Percentiles rank a stretch among this genome's conserved stretches.
Conservation (phyloP, 2,329 filamentous ascomycete species). For the Neofusicoccum parvum region DNA sequence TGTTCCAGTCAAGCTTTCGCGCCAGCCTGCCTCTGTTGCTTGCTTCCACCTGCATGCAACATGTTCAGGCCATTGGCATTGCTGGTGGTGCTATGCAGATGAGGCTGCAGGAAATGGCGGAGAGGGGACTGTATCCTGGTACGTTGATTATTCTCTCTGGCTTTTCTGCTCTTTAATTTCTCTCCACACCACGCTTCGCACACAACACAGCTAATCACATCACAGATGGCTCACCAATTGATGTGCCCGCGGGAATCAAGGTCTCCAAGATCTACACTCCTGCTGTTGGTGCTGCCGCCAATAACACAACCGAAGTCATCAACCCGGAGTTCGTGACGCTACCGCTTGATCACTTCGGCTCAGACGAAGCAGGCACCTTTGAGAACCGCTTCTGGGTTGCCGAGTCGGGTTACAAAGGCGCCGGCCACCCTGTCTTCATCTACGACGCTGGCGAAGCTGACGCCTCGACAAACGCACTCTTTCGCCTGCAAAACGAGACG, state of each 20-base stretch:
- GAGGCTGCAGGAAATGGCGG: slow-evolving; percentile 3
- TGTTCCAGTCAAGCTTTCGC: slow-evolving; percentile 4
- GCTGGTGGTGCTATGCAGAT: background rate
- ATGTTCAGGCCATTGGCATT: slow-evolving; percentile 3
- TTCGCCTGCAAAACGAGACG: background rate
- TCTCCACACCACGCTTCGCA: too few species aligned
- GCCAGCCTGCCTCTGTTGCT: slow-evolving; percentile 2
- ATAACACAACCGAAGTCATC: slow-evolving; percentile 6
- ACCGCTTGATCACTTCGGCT: slow-evolving; percentile 40
- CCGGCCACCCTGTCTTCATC: slow-evolving; percentile 41
- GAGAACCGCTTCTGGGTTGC: slow-evolving; percentile 43
- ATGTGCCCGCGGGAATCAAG: background rate
- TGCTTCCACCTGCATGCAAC: slow-evolving; percentile 1
- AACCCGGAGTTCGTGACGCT: slow-evolving; percentile 37
- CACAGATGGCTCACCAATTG: background rate
- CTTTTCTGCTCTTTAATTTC: background rate
- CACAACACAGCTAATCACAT: background rate
- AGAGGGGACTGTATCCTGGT: slow-evolving; percentile 8
- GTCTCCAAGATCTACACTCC: slow-evolving; percentile 3
- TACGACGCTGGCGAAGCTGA: slow-evolving; percentile 41
- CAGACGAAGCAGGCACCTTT: slow-evolving; percentile 34
- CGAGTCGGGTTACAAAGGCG: slow-evolving; percentile 33
- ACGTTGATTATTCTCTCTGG: background rate
- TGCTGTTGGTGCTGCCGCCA: background rate
- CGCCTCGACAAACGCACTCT: slow-evolving; percentile 25